Conservation (phyloP, 1,284 basidiomycete genomes). For the Gastroboletus turbinatus region DNA sequence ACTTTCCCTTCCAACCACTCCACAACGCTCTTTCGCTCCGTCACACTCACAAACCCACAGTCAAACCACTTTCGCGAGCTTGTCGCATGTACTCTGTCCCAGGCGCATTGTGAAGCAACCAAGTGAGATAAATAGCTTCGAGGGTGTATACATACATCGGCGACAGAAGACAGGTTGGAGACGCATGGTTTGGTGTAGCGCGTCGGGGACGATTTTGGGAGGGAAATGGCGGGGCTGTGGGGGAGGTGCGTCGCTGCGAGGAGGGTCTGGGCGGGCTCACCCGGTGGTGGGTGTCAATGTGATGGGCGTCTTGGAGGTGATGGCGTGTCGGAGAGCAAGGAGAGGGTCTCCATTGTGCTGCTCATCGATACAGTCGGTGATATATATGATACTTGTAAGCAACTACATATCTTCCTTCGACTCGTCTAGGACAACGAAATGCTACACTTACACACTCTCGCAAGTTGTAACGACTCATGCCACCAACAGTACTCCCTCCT, state of each 20-base stretch:
- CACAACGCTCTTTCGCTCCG: constrained; percentile 79
- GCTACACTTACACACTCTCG: no score
- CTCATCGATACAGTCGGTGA: no score
- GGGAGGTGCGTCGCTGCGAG: constrained; percentile 63
- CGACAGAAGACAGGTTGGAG: no score
- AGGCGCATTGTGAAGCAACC: constrained; percentile 67
- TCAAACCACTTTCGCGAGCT: constrained; percentile 70
- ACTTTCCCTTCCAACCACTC: constrained; percentile 80
- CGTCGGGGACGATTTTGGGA: constrained; percentile 73
- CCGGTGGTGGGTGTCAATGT: no score
- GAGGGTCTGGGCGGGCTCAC: not conserved
- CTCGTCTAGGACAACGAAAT: no score
- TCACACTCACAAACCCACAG: constrained; percentile 81
- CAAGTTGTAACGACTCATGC: no score
- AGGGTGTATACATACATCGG: constrained; percentile 77
- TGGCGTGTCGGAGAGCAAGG: no score
- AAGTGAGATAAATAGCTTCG: constrained; percentile 81
- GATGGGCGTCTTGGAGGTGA: no score
- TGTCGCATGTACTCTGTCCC: constrained; percentile 87
- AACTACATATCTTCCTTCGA: no score
- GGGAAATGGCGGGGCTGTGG: constrained; percentile 50
- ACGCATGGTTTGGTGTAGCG: constrained; percentile 63
- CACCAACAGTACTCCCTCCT: no score
- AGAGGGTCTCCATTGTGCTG: no score
- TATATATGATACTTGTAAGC: no score